Percentiles rank a stretch among this genome's conserved stretches.
These are phyloP conservation scores for Xerocomus brunneocitrinus DNA, from an alignment of 768 basidiomycete genomes.

Conservation along the genomic window DNA sequence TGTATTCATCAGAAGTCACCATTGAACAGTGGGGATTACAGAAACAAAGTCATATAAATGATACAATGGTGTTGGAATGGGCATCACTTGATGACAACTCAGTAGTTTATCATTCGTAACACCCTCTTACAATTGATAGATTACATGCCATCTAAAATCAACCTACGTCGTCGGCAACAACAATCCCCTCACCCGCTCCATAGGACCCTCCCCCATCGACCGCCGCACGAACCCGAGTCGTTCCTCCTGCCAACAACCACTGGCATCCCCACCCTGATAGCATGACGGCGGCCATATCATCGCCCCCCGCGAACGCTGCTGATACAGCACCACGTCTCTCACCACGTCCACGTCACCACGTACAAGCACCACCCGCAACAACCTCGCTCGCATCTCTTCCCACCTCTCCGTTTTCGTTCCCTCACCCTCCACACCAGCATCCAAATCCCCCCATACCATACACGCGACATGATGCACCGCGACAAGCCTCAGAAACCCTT, in stretches of 20 bases:
- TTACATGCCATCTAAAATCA: no score
- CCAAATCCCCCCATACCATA: conserved; percentile 68
- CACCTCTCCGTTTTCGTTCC: not conserved
- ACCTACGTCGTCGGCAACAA: not conserved
- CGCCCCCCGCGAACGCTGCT: conserved; percentile 37
- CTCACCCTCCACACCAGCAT: conserved; percentile 4
- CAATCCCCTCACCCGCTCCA: conserved; percentile 12
- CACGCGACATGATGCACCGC: conserved; percentile 78
- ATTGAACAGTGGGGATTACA: not conserved
- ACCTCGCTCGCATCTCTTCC: conserved; percentile 30
- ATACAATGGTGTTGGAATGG: no score
- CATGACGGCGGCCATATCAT: conserved; percentile 49
- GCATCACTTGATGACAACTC: no score
- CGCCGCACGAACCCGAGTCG: conserved; percentile 16
- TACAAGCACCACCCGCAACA: conserved; percentile 48
- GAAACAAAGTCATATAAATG: not conserved
- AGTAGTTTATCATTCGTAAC: no score
- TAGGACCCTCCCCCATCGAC: conserved; percentile 4
- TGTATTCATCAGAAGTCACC: not conserved
- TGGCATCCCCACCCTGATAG: conserved; percentile 33
- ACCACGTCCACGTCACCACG: conserved; percentile 48
- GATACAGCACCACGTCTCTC: conserved; percentile 54
- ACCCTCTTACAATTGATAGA: no score
- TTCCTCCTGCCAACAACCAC: conserved; percentile 9
- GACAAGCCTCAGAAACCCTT: conserved; percentile 60